phyloP scores from a whole-genome alignment of 371 early-diverging fungal genomes.

The Mucor irregularis region DNA sequence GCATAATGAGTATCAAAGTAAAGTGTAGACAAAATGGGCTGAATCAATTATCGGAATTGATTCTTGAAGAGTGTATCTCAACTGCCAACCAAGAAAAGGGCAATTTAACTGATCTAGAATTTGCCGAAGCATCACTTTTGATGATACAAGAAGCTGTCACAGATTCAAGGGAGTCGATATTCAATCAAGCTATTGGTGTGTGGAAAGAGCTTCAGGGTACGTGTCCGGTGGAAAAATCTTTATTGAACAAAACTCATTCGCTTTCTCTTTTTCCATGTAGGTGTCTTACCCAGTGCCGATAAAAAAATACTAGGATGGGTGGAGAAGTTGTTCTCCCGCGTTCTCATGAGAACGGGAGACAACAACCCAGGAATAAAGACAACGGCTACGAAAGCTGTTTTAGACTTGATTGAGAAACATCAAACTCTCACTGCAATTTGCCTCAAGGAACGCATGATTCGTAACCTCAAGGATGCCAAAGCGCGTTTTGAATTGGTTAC shows the following conservation, averaged over 20 bases:
- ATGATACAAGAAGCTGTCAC: constrained; percentile 59
- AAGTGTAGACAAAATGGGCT: constrained; percentile 57
- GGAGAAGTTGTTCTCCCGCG: constrained; percentile 51
- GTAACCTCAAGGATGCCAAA: constrained; percentile 38
- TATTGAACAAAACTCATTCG: no score
- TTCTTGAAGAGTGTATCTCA: no score
- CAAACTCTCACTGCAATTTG: constrained; percentile 45
- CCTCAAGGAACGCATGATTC: constrained; percentile 36
- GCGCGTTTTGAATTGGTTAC: constrained; percentile 58
- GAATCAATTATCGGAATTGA: constrained; percentile 9
- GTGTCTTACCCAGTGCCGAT: no score
- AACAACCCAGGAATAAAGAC: constrained; percentile 59
- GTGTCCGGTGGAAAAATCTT: no score
- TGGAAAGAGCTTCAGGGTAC: constrained; percentile 58
- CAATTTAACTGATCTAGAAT: constrained; percentile 15
- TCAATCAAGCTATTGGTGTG: constrained; percentile 47
- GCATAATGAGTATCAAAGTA: constrained; percentile 56
- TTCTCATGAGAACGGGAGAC: constrained; percentile 63
- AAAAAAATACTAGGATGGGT: constrained; percentile 16
- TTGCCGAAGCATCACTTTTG: constrained; percentile 60
- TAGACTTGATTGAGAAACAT: constrained; percentile 54
- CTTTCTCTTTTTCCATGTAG: no score
- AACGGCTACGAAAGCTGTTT: constrained; percentile 47
- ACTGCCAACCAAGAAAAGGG: not conserved
- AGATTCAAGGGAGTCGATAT: constrained; percentile 66